These are phyloP conservation scores for Auriscalpium vulgare DNA, from an alignment of 768 basidiomycete genomes.

Conservation along the genomic window DNA sequence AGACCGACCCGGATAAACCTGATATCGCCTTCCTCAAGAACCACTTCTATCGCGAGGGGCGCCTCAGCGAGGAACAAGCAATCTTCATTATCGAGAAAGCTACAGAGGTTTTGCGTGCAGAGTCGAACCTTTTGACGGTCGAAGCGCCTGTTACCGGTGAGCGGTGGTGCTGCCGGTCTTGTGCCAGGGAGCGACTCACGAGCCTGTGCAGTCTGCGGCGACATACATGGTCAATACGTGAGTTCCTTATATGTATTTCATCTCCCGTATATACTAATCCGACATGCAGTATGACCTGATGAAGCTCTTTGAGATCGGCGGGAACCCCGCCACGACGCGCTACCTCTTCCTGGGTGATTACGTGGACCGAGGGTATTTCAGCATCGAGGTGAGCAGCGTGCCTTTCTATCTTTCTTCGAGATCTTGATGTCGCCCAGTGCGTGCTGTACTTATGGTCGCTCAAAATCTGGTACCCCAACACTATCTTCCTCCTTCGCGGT, in stretches of 20 bases:
- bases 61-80: constrained; percentile 91
- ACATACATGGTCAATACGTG: constrained; percentile 99
- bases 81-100: constrained; percentile 86
- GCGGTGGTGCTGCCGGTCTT: constrained; percentile 13
- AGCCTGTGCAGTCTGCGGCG: constrained; percentile 55
- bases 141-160: constrained; percentile 96
- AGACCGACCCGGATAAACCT: constrained; percentile 80
- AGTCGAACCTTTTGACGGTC: constrained; percentile 87
- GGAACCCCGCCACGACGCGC: constrained; percentile 64
- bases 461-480: constrained; percentile 99
- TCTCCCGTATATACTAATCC: constrained; percentile 5
- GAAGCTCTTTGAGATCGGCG: constrained; percentile 75
- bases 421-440: constrained; percentile 47
- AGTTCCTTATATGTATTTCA: constrained; percentile 22
- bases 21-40: constrained; percentile 97
- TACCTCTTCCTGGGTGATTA: constrained; percentile 74
- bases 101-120: constrained; percentile 73
- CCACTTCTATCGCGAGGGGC: constrained; percentile 95
- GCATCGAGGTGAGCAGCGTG: constrained; percentile 44
- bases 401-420: not conserved
- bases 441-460: constrained; percentile 96
- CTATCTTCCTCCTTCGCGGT: constrained; percentile 91
- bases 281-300: constrained; percentile 58
- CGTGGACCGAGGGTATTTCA: constrained; percentile 71
- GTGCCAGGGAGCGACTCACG: constrained; percentile 20